Base-by-base conservation (phyloP, 306 rosid genomes). In the Inga leiocalycina region DNA sequence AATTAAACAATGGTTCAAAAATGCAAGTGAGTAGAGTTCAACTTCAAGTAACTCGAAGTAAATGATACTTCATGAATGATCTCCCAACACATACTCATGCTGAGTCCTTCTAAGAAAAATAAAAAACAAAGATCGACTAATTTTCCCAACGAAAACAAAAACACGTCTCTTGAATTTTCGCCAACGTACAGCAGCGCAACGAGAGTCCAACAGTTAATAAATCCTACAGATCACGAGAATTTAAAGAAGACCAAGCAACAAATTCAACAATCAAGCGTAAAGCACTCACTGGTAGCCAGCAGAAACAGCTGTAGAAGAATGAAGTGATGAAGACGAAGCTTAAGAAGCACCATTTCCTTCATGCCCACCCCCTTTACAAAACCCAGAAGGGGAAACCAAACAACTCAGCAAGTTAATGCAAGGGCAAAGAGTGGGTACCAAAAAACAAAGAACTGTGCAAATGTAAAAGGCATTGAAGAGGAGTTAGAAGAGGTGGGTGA, bases 231-330 rank as follows among this genome's bases (percentile, higher is more conserved):
- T 88, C 85, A 85, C 70, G 75, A 6, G n/a, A 85, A 78, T 83
- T 75, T 6, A 49, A 46, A 65, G 37, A 86, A 85, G 86, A 61
- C 71, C 81, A 83, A 75, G 57, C 39, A 27, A 43, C 77, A 32
- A 35, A 54, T 39, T 19, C 1, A 49, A 43, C 35, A 13, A 43
- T 37, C 15, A 83, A 41, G 27, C 12, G 14, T 2, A 9, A 77
- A 78, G 39, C 20, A 89, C 97, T 90, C 84, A 93, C 98, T 80
- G 14, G 88, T 82, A 73, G 84, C 48, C 35, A 88, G 84, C 8
- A 90, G 46, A 74, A 81, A 46, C 81, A 81, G 45, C 43, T 75
- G 83, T 37, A 74, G 15, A 73, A 81, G 74, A 79, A 86, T 17
- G 69, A 81, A 43, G 71, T 24, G 65, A 56, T 43, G 5, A 66